These are phyloP conservation scores for Medicago arabica DNA, from an alignment of 306 rosid genomes.

Conservation along the genomic window DNA sequence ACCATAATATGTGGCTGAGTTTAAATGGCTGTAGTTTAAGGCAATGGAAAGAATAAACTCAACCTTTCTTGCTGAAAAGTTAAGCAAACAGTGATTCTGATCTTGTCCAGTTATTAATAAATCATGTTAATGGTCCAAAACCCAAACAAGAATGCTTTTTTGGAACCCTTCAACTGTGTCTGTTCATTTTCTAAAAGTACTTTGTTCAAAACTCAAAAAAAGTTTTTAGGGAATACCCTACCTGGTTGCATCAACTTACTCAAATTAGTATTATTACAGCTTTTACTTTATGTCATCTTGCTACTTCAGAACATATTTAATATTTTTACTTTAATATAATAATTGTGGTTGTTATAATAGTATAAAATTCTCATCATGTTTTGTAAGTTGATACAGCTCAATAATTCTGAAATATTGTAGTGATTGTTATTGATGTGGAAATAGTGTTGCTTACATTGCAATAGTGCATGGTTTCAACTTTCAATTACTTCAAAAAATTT, in stretches of 20 bases:
- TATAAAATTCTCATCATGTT: slow-evolving; percentile 8
- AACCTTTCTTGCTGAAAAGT: slow-evolving; percentile 18
- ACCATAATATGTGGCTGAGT: not conserved
- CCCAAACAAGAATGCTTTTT: slow-evolving; percentile 20
- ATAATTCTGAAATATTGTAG: not conserved
- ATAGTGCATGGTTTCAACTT: not conserved
- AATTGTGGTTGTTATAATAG: slow-evolving; percentile 38
- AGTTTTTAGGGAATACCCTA: slow-evolving; percentile 32
- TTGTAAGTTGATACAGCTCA: not conserved
- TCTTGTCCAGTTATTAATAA: slow-evolving; percentile 25
- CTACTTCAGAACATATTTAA: not conserved
- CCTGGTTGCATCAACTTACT: not conserved
- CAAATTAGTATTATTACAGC: not conserved
- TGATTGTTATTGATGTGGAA: not conserved
- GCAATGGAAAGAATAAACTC: not conserved
- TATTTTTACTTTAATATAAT: slow-evolving; percentile 7
- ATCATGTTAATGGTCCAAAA: not conserved
- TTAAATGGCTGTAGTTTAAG: not conserved
- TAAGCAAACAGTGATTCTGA: slow-evolving; percentile 16
- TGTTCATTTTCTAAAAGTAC: slow-evolving; percentile 27
- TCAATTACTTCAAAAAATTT: too few species aligned
- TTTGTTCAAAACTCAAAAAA: slow-evolving; percentile 15
- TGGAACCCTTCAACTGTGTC: slow-evolving; percentile 34
- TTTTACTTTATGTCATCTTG: not conserved
- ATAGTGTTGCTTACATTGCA: not conserved